These are phyloP conservation scores for Schizonepeta tenuifolia DNA, from an alignment of 257 asterid genomes.

Conservation along the genomic window DNA sequence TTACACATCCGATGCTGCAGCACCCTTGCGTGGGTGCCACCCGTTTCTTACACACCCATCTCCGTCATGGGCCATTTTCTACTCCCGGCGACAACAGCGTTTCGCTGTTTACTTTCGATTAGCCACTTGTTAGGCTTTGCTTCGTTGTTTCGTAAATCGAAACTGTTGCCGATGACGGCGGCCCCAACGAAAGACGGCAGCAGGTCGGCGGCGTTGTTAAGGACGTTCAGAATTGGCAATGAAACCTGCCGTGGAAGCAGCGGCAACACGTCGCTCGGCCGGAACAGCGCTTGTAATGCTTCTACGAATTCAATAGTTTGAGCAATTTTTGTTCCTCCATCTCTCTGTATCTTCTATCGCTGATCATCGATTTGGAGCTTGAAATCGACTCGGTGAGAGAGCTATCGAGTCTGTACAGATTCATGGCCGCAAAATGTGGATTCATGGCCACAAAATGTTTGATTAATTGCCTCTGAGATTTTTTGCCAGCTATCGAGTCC, in stretches of 20 bases:
- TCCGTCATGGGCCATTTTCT: too few relatives aligned
- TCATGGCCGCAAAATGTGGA: conserved; percentile 41
- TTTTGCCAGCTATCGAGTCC: too few relatives aligned
- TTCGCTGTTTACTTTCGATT: too few relatives aligned
- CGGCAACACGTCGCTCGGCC: conserved; percentile 63
- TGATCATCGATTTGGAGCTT: conserved; percentile 35
- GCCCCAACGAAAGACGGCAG: conserved; percentile 83
- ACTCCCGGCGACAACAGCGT: too few relatives aligned
- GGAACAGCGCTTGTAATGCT: conserved; percentile 55
- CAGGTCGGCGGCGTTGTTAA: conserved; percentile 70
- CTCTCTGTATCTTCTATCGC: conserved; percentile 26
- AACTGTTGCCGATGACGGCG: conserved; percentile 44
- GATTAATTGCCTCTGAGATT: conserved; percentile 29
- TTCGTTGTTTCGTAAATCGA: too few relatives aligned
- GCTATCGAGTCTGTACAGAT: conserved; percentile 51
- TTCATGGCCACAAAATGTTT: too few relatives aligned
- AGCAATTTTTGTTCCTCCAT: too few relatives aligned
- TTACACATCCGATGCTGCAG: too few relatives aligned
- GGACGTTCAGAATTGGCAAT: conserved; percentile 63
- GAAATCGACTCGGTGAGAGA: conserved; percentile 51
- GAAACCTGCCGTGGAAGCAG: conserved; percentile 71
- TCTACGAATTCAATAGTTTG: too few relatives aligned
- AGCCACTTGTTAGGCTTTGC: too few relatives aligned
- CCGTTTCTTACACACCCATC: too few relatives aligned
- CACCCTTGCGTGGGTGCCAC: too few relatives aligned